These are phyloP conservation scores for Leucaena leucocephala DNA, from an alignment of 306 rosid species.

Conservation along the genomic window DNA sequence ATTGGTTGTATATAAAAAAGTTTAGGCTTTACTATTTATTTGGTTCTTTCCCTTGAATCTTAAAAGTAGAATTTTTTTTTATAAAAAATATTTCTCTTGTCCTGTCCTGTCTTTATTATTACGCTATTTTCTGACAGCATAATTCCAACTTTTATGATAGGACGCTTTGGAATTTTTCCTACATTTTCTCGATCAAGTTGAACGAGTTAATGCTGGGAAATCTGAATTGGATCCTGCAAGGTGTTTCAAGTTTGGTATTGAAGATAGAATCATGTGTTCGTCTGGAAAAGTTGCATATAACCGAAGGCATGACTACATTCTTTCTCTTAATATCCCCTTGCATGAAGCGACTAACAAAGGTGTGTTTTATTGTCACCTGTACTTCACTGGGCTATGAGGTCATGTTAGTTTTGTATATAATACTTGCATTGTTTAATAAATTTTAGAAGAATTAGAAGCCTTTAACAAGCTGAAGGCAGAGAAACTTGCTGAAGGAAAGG, in stretches of 20 bases:
- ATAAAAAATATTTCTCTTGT: not conserved
- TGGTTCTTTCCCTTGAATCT: not conserved
- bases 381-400: conserved; percentile 25
- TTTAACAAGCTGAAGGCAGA: conserved; percentile 77
- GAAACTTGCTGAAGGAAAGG: conserved; percentile 79
- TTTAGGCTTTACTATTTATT: not conserved
- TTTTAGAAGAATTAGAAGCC: conserved; percentile 78
- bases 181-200: conserved; percentile 95
- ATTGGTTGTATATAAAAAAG: not conserved
- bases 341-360: conserved; percentile 90
- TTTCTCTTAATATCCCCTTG: conserved; percentile 87
- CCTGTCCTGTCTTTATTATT: conserved; percentile 26
- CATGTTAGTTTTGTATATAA: conserved; percentile 23
- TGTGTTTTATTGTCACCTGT: conserved; percentile 25
- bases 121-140: conserved; percentile 30
- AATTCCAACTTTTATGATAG: conserved; percentile 47
- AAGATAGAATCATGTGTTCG: conserved; percentile 88
- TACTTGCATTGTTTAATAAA: conserved; percentile 42
- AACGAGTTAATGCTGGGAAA: conserved; percentile 67
- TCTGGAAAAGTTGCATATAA: conserved; percentile 96
- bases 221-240: conserved; percentile 75
- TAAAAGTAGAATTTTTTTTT: not conserved
- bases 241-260: conserved; percentile 94
- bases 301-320: conserved; percentile 86
- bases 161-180: conserved; percentile 99